phyloP scores from a whole-genome alignment of 495 filamentous ascomycete species.

The Acidiella bohemica region DNA sequence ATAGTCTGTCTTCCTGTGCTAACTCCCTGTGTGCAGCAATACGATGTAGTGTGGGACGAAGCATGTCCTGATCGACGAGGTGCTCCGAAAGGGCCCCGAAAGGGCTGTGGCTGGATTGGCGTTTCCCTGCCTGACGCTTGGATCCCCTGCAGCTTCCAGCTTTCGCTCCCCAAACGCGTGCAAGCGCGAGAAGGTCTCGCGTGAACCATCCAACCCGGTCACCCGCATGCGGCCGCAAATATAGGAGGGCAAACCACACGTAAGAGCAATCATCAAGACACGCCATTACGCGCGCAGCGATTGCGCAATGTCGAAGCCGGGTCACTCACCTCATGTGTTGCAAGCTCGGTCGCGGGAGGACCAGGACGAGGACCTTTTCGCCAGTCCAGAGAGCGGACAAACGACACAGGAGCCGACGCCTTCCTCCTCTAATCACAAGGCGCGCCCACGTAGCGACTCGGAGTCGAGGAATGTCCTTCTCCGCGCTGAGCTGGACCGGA shows the following conservation, averaged over 20 bases:
- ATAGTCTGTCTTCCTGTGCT: no score
- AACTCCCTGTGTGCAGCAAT: no score
- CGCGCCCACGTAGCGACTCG: constrained; percentile 29
- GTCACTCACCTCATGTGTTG: constrained; percentile 12
- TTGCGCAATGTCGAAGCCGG: constrained; percentile 15
- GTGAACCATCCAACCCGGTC: no score
- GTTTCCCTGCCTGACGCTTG: no score
- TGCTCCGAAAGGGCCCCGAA: no score
- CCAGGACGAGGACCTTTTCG: constrained; percentile 51
- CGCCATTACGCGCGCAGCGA: constrained; percentile 3
- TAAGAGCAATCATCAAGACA: neutral
- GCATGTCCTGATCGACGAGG: no score
- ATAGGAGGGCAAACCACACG: constrained; percentile 2
- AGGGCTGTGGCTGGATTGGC: no score
- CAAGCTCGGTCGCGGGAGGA: constrained; percentile 26
- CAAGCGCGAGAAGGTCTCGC: no score
- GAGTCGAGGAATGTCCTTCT: constrained; percentile 61
- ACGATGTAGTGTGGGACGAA: no score
- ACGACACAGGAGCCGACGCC: constrained; percentile 22
- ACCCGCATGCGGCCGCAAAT: constrained; percentile 9
- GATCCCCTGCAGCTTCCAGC: no score
- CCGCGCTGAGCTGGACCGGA: constrained; percentile 62
- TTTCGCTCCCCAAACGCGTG: no score
- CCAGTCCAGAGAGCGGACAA: constrained; percentile 46
- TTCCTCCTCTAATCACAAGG: constrained; percentile 34